phyloP scores from a whole-genome alignment of 202 grass and related monocot species.

The Saccharum hybrid region DNA sequence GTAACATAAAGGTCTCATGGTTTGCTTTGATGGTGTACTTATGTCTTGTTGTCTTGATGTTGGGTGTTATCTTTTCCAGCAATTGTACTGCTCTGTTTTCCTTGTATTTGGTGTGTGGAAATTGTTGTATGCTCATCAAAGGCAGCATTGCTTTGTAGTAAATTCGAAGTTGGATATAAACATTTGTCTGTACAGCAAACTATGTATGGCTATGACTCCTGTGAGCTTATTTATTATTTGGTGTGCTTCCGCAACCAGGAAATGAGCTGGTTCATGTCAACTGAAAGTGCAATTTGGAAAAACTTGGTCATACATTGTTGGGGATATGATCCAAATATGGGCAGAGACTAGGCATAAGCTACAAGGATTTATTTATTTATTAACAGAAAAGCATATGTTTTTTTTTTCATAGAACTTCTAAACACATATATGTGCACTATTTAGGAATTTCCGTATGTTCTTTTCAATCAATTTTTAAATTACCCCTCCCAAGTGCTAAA shows the following conservation, averaged over 20 bases:
- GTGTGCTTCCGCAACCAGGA: neutral
- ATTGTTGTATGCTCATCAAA: no score
- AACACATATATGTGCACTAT: neutral
- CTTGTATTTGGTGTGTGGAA: no score
- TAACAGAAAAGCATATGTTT: neutral
- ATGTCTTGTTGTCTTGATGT: neutral
- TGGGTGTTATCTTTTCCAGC: slow-evolving; percentile 6
- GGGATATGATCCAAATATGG: neutral
- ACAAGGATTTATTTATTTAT: neutral
- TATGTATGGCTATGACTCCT: neutral
- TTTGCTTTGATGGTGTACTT: neutral
- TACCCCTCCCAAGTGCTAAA: neutral
- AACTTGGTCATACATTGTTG: neutral
- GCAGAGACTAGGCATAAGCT: neutral
- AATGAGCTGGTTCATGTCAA: neutral
- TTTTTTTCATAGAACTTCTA: neutral
- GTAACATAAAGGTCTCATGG: slow-evolving; percentile 12
- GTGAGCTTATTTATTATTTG: slow-evolving; percentile 3
- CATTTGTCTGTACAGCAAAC: neutral
- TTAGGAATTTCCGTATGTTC: slow-evolving; percentile 21
- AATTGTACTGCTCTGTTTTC: slow-evolving; percentile 7
- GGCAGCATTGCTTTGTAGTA: no score
- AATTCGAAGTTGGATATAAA: no score
- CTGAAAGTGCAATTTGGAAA: neutral
- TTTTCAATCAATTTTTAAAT: neutral